phyloP scores from a whole-genome alignment of 2,329 filamentous ascomycete genomes.

The Tolypocladium inflatum region DNA sequence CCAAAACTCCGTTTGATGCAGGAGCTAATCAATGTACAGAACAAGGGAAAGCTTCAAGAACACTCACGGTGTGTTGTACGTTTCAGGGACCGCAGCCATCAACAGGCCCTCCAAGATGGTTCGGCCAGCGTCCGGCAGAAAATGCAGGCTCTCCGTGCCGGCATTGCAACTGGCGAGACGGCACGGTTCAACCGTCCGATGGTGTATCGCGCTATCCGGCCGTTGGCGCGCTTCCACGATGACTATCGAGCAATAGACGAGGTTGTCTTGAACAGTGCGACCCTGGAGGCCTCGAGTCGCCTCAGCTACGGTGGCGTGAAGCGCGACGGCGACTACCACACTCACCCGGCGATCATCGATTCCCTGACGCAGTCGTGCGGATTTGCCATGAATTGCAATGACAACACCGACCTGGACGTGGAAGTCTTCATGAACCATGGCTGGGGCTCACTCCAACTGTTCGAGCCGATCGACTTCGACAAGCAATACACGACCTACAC shows the following conservation, averaged over 20 bases:
- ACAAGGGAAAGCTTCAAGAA: slow-evolving; percentile 2
- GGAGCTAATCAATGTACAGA: not conserved
- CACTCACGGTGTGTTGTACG: slow-evolving; percentile 4
- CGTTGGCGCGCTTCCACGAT: slow-evolving; percentile 1
- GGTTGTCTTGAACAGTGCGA: slow-evolving; percentile 3
- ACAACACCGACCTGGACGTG: slow-evolving; percentile 43
- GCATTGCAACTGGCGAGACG: not conserved
- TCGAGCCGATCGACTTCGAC: slow-evolving; percentile 31
- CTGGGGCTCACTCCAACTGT: slow-evolving; percentile 42
- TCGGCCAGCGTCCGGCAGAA: not conserved
- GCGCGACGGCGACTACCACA: slow-evolving; percentile 1
- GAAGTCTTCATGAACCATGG: slow-evolving; percentile 48
- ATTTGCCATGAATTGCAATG: slow-evolving; percentile 48
- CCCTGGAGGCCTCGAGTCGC: slow-evolving; percentile 3
- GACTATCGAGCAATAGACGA: slow-evolving; percentile 6
- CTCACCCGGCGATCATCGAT: slow-evolving; percentile 6
- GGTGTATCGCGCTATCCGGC: slow-evolving; percentile 4
- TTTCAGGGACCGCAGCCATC: slow-evolving; percentile 1
- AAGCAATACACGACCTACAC: slow-evolving; percentile 48
- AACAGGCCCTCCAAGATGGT: not conserved
- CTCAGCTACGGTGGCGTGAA: slow-evolving; percentile 2
- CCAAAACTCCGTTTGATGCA: not conserved
- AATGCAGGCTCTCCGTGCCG: slow-evolving; percentile 1
- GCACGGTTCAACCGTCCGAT: slow-evolving; percentile 3
- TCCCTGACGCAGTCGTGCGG: slow-evolving; percentile 19